These are phyloP conservation scores for Grosmannia serpens DNA, from an alignment of 2,329 filamentous ascomycete species.

Conservation along the genomic window DNA sequence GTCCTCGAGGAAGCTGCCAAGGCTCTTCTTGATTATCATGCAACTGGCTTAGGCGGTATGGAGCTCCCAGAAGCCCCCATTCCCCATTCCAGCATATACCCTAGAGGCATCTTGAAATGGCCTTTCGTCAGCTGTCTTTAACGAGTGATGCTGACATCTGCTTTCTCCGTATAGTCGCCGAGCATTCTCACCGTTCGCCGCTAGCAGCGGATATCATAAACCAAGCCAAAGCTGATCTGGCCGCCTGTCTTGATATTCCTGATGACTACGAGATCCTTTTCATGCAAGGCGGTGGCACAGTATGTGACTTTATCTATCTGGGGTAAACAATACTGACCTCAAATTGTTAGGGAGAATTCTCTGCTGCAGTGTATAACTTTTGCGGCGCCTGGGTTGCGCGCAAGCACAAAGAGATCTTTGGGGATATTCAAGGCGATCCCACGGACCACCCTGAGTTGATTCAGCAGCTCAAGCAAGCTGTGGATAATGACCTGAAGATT, in stretches of 20 bases:
- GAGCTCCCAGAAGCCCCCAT: not conserved
- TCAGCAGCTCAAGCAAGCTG: conserved; percentile 2
- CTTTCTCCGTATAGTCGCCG: conserved; percentile 40
- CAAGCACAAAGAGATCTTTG: conserved; percentile 34
- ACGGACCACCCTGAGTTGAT: not conserved
- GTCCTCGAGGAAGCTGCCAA: conserved; percentile 67
- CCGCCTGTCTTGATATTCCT: conserved; percentile 63
- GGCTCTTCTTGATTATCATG: conserved; percentile 71
- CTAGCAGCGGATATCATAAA: conserved; percentile 70
- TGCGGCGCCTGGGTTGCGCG: conserved; percentile 71
- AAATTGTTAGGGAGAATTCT: conserved; percentile 56
- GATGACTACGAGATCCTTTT: conserved; percentile 81
- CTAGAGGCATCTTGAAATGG: not conserved
- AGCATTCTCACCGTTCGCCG: conserved; percentile 79
- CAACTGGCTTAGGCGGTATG: conserved; percentile 58
- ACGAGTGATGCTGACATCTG: not conserved
- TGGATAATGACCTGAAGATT: conserved; percentile 53
- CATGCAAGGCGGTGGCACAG: conserved; percentile 72
- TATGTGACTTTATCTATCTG: not conserved
- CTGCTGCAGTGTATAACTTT: conserved; percentile 72
- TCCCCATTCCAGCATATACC: not conserved
- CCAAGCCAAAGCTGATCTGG: conserved; percentile 63
- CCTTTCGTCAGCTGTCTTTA: not conserved
- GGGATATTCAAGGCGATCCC: conserved; percentile 12
- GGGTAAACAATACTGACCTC: not conserved